phyloP scores from a whole-genome alignment of 305 asterid species.

The Rubia peregrina region DNA sequence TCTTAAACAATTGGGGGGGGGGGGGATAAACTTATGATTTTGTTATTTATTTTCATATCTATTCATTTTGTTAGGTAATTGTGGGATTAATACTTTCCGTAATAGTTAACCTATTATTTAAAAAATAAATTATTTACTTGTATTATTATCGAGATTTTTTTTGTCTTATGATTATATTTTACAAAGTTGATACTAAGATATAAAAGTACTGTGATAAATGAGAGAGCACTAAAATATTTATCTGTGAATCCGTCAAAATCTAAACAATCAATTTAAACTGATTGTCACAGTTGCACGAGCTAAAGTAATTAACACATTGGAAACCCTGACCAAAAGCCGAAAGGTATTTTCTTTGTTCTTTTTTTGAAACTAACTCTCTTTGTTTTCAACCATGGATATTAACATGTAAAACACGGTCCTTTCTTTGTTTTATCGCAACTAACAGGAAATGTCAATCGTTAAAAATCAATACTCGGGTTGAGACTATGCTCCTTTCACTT shows the following conservation, averaged over 20 bases:
- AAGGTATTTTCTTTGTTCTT: not conserved
- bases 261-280: not conserved
- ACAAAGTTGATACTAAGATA: not conserved
- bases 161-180: too few species aligned
- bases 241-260: not conserved
- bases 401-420: not conserved
- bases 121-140: too few species aligned
- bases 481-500: not conserved
- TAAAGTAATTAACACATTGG: not conserved
- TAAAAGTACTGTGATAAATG: not conserved
- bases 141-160: too few species aligned
- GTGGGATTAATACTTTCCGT: too few species aligned
- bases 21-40: too few species aligned
- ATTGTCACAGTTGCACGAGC: not conserved
- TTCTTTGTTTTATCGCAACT: not conserved
- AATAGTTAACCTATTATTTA: too few species aligned
- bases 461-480: not conserved
- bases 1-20: too few species aligned
- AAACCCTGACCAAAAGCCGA: not conserved
- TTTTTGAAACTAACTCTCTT: too few species aligned
- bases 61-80: too few species aligned
- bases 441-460: not conserved
- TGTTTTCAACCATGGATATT: not conserved
- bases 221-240: not conserved
- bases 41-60: too few species aligned